Base-by-base conservation (phyloP, 768 basidiomycete genomes). In the Chlorophyllum brunneum region DNA sequence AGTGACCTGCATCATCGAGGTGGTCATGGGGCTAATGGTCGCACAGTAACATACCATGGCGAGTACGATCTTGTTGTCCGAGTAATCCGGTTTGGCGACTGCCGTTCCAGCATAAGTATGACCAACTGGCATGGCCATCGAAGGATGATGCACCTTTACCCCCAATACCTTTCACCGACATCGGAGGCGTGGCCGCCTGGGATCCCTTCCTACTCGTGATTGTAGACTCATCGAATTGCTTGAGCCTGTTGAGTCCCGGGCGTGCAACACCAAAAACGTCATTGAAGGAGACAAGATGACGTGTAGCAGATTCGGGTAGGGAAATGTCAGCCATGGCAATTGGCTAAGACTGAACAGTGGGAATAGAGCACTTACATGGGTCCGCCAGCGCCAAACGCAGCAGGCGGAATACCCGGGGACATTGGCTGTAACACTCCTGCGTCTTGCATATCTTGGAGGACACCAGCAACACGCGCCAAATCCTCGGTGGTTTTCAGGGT, bases 11-110 rank as follows among this genome's bases (percentile, higher is more conserved):
- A n/a, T n/a, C n/a, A n/a, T n/a, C n/a, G n/a, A n/a, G n/a, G n/a
- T n/a, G n/a, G n/a, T n/a, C n/a, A n/a, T n/a, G n/a, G n/a, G n/a
- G n/a, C n/a, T n/a, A n/a, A n/a, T n/a, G n/a, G n/a, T n/a, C n/a
- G n/a, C n/a, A n/a, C n/a, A n/a, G n/a, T 11, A 5, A 53, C 70
- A 43, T 47, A 93, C 95, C 92, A 98, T 98, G 2, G 95, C 95
- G 9, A 98, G 81, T 5, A 99, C 93, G 58, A 99, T 97, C 80
- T 98, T 99, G 31, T 92, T 92, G 64, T 98, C 95, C 2, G 94
- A 97, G 61, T 98, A 98, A 63, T 99, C 97, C 4, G 97, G 97
- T 67, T 95, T 98, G 48, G 90, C 88, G 41, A 95, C 92, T 94
- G 58, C 39, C 40, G 33, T 41, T 10, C 36, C 27, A 45, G 48